Base-by-base conservation (phyloP, 257 asterid genomes). In the Jacaranda mimosifolia region DNA sequence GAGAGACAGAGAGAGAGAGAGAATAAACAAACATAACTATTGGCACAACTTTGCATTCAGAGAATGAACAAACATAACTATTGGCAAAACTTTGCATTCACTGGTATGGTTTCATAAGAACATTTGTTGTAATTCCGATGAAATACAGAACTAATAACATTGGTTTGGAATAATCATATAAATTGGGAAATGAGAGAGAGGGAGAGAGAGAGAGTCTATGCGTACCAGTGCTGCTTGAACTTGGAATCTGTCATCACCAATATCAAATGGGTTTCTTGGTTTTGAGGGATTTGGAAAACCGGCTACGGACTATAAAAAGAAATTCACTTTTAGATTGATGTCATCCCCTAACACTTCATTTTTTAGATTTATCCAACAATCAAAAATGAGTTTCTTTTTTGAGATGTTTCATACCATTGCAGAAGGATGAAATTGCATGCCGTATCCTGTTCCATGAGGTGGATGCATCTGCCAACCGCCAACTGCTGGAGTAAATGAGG, bases 261-360 rank as follows among this genome's bases (percentile, higher is more conserved):
- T 55, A 74, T 94, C 96, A 49, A 94, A 94, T 0, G 97, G 98
- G 70, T 94, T 94, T 63, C 77, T 86, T 72, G 97, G 83, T 66
- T 65, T 88, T 58, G 87, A 42, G 0, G 86, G 72, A 85, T 59
- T 80, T 3, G 62, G 80, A 64, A 63, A 83, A 79, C 84, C 74
- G 35, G 83, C 77, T 51, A 73, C 65, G 40, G 88, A 17, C 97
- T 92, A 86, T 75, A 62, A 57, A 66, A 26, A 46, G 56, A 56
- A 36, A 60, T 19, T 9, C 57, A 12, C 6, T 51, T 35, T 76
- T 15, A 9, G 56, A 46, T 49, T 60, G 32, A 21, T 11, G 32
- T n/a, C 26, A 63, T 46, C 18, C 11, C 15, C 0, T 14, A 17
- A 43, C 14, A 63, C 4, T 14, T 80, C 45, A 48, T 26, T 38